Evolutionary conservation across 306 rosid genomes (phyloP).

Genomic region (cucumber (Cucumis sativus)): DNA sequence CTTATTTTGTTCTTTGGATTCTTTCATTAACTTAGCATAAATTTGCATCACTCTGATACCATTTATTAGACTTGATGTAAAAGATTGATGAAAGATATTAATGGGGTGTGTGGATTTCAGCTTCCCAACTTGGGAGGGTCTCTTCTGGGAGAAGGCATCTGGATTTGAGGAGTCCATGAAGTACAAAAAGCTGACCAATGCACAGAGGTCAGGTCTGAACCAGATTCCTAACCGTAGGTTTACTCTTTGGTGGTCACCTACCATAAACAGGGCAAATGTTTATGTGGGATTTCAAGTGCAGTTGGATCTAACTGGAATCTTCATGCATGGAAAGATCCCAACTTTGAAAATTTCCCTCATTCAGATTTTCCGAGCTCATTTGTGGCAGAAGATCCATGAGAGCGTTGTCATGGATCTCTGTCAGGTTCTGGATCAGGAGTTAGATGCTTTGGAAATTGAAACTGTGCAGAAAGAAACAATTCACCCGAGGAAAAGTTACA

Average conservation of each 20-base stretch:
- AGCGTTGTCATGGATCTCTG: constrained; percentile 99
- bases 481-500: constrained; percentile 97
- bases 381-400: constrained; percentile 99
- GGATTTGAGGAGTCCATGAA: constrained; percentile 99
- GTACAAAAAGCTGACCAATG: constrained; percentile 95
- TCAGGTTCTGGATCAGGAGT: constrained; percentile 97
- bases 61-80: neutral
- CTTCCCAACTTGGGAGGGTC: constrained; percentile 98
- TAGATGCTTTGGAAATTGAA: constrained; percentile 97
- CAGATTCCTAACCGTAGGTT: constrained; percentile 98
- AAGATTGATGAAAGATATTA: neutral
- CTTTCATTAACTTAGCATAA: neutral
- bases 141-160: constrained; percentile 98
- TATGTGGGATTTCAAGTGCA: constrained; percentile 99
- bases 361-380: constrained; percentile 95
- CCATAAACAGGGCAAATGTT: constrained; percentile 95
- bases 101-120: constrained; percentile 22
- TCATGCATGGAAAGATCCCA: constrained; percentile 99
- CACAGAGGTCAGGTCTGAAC: constrained; percentile 99
- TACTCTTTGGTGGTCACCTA: constrained; percentile 99
- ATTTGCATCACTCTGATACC: neutral
- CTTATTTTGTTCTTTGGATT: neutral
- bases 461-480: constrained; percentile 98
- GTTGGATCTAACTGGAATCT: constrained; percentile 91
- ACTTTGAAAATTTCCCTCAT: constrained; percentile 93